Base-by-base conservation (phyloP, 306 rosid genomes). In the Gastrolobium villosum region DNA sequence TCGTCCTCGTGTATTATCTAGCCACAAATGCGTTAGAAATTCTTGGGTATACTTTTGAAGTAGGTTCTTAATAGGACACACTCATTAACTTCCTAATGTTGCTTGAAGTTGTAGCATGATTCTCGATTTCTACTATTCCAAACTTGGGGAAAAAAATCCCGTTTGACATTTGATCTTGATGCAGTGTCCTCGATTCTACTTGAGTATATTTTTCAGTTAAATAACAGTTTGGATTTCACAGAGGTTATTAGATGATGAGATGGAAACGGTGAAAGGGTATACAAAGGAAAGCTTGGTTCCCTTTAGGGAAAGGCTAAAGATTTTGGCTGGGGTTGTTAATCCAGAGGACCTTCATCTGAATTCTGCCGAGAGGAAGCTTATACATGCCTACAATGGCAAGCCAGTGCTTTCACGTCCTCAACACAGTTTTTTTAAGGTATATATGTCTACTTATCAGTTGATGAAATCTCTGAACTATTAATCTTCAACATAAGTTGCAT, bases 321-420 rank as follows among this genome's bases (percentile, higher is more conserved):
- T 94, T 71, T 52, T 92, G 81, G 97, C 91, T 28, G 97, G 94
- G 30, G 56, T 88, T 65, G 97, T 89, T 52, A 94, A 94, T 86
- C 92, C 97, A 50, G 95, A 92, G 53, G 97, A 94, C 30, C 95
- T 94, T 55, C 69, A 64, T 52, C 65, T 94, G 76, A 82, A 88
- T 79, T 81, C 91, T 6, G 50, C 99, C 2, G 99, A 91, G 82
- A 94, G 54, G 76, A 94, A 89, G 82, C 94, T 94, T n/a, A 72
- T 94, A 11, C 35, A 71, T 67, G 89, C 92, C 72, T 92, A 94
- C 64, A 94, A 94, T 76, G 93, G 92, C 81, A 92, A 94, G 86
- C 97, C 98, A 13, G 98, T 94, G 76, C 92, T 94, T 26, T 94
- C 99, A 0, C 93, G 99, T 20, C 99, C 99, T 76, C 99, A 94